Base-by-base conservation (phyloP, 2,329 filamentous ascomycete genomes). In the Cladosporium sphaerospermum region DNA sequence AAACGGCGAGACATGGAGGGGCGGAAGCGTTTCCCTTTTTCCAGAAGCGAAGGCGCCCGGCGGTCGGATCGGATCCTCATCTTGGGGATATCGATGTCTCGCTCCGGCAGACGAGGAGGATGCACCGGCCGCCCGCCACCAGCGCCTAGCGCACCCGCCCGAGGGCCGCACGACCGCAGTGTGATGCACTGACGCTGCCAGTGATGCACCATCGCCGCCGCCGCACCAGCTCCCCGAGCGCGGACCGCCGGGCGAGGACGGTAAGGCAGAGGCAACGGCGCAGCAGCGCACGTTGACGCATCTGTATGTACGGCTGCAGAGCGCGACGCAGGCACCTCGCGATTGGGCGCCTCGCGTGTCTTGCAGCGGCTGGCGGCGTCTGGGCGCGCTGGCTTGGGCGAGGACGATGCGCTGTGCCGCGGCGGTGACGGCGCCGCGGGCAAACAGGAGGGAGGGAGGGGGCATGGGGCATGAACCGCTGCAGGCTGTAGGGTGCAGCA, bases 241-340 rank as follows among this genome's bases (percentile, higher is more conserved):
- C 23, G 23, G 23, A 28, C 23, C 23, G 23, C 23, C 4, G 23
- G 23, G 23, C 23, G 23, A 28, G 23, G 23, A 28, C 5, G 23
- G 23, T 28, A 28, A 28, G 23, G 23, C 23, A 28, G 23, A 28
- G 23, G 23, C 23, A 28, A 28, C 23, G 23, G 23, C 23, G 23
- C 7, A 7, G 36, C n/a, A 14, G 32, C n/a, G 39, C 47, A 50
- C 47, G 47, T 50, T 50, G 47, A 39, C 47, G 31, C 28, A 50
- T 50, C 47, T 50, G 47, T 28, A 28, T 28, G 23, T 50, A 50
- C 31, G 31, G 37, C 47, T 50, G 39, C 47, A 39, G 36, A 39
- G n/a, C 36, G 36, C 13, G 36, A 39, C n/a, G 36, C 36, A 50
- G 47, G 47, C 39, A 36, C 47, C 14, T 16, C 23, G 23, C 23